Conservation (phyloP, 352 stramenopile species). For the Aphanomyces euteiches region DNA sequence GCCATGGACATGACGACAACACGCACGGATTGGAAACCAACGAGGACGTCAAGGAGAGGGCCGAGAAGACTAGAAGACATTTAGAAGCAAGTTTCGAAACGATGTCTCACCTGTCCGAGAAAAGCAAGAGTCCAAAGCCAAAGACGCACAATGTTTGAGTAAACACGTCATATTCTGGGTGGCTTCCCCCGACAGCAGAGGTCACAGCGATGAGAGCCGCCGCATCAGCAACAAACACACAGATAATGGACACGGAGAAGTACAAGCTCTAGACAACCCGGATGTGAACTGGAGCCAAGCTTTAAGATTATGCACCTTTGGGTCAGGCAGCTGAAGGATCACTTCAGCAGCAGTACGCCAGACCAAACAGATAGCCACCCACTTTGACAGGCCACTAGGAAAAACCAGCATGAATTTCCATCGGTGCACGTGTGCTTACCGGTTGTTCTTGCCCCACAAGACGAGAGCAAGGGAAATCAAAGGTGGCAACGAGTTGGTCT, state of each 20-base stretch:
- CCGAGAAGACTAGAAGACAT: neutral
- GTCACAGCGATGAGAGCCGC: conserved; percentile 50
- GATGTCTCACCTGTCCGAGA: conserved; percentile 12
- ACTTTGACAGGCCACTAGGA: conserved; percentile 56
- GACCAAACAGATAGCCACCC: conserved; percentile 72
- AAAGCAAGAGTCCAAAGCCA: conserved; percentile 13
- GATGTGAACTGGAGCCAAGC: neutral
- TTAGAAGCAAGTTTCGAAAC: neutral
- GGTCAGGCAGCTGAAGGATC: conserved; percentile 53
- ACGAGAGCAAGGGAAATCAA: conserved; percentile 67
- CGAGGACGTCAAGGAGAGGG: neutral
- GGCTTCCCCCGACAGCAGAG: conserved; percentile 32
- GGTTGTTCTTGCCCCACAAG: conserved; percentile 30
- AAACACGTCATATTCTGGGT: conserved; percentile 19
- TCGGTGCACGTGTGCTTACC: neutral
- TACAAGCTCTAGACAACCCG: conserved; percentile 40
- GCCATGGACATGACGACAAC: conserved; percentile 27
- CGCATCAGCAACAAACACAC: conserved; percentile 50
- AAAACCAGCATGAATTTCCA: conserved; percentile 2
- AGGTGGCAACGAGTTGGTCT: conserved; percentile 59
- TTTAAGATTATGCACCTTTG: conserved; percentile 14
- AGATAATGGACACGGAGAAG: conserved; percentile 40
- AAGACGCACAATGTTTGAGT: conserved; percentile 20
- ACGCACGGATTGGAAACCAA: neutral
- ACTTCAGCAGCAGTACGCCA: conserved; percentile 72